Evolutionary conservation across 148 eudicot species (phyloP).

Genomic region (Simmondsia chinensis): DNA sequence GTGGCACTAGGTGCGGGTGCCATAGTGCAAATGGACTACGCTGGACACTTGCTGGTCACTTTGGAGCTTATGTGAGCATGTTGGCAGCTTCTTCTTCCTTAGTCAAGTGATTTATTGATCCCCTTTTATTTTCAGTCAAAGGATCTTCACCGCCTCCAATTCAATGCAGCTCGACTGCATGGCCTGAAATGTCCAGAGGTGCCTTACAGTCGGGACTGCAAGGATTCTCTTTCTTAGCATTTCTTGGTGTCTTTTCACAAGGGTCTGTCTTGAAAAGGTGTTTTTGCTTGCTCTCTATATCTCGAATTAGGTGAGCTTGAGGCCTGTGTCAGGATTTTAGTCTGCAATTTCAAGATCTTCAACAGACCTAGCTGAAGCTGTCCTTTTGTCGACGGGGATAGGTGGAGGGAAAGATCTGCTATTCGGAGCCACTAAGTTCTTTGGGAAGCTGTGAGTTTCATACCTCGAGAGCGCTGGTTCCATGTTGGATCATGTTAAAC

Average conservation of each 20-base stretch:
- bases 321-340: slow-evolving; percentile 6
- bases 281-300: slow-evolving; percentile 11
- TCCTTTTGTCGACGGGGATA: too few relatives aligned
- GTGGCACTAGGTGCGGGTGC: slow-evolving; percentile 13
- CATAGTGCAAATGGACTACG: slow-evolving; percentile 7
- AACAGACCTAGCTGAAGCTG: too few relatives aligned
- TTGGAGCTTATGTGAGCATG: slow-evolving; percentile 17
- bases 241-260: not conserved
- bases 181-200: slow-evolving; percentile 14
- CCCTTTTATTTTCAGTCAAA: slow-evolving; percentile 1
- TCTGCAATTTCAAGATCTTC: too few relatives aligned
- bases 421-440: too few relatives aligned
- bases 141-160: slow-evolving; percentile 1
- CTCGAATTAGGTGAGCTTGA: slow-evolving; percentile 18
- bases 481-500: too few relatives aligned
- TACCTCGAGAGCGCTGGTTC: too few relatives aligned
- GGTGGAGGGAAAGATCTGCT: too few relatives aligned
- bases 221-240: slow-evolving; percentile 1
- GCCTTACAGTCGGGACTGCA: slow-evolving; percentile 18
- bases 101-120: not conserved
- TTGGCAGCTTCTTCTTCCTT: slow-evolving; percentile 6
- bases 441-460: too few relatives aligned
- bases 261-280: slow-evolving; percentile 10
- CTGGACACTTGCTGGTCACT: slow-evolving; percentile 19
- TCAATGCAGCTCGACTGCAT: slow-evolving; percentile 20